Conservation (phyloP, 768 basidiomycete species). For the Tulasnella sp. region DNA sequence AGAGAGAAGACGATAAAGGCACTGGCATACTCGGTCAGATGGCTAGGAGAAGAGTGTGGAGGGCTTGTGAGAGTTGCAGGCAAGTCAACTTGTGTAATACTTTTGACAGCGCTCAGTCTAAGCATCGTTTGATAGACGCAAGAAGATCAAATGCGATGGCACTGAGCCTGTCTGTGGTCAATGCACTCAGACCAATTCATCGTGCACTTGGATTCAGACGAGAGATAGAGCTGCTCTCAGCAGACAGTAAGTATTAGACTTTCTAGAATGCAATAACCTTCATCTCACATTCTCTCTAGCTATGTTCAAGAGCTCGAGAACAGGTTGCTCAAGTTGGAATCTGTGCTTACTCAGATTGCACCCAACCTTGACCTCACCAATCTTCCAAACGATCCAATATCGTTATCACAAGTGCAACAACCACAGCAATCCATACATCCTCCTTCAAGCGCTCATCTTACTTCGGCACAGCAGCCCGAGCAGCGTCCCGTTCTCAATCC, state of each 20-base stretch:
- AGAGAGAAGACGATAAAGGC: conserved; percentile 55
- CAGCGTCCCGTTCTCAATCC: no score
- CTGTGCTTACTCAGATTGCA: conserved; percentile 67
- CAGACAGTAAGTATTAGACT: conserved; percentile 51
- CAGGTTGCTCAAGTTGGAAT: conserved; percentile 76
- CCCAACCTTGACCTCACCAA: conserved; percentile 58
- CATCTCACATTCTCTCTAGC: conserved; percentile 29
- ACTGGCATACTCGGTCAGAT: conserved; percentile 45
- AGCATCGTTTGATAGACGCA: conserved; percentile 40
- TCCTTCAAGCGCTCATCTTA: conserved; percentile 32
- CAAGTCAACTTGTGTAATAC: conserved; percentile 28
- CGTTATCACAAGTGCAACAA: not conserved
- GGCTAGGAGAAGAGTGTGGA: conserved; percentile 60
- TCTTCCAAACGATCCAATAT: conserved; percentile 13
- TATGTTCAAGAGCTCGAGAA: conserved; percentile 89
- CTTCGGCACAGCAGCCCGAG: conserved; percentile 29
- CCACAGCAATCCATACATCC: not conserved
- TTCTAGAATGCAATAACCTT: conserved; percentile 18
- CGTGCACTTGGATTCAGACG: conserved; percentile 82
- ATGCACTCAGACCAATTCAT: conserved; percentile 56
- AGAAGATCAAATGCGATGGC: conserved; percentile 91
- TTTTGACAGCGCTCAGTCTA: conserved; percentile 14
- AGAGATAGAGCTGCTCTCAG: conserved; percentile 84
- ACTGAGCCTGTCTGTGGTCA: conserved; percentile 77
- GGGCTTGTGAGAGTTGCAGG: conserved; percentile 85